These are phyloP conservation scores for Paramyrothecium roridum DNA, from an alignment of 2,329 filamentous ascomycete genomes.

Conservation along the genomic window DNA sequence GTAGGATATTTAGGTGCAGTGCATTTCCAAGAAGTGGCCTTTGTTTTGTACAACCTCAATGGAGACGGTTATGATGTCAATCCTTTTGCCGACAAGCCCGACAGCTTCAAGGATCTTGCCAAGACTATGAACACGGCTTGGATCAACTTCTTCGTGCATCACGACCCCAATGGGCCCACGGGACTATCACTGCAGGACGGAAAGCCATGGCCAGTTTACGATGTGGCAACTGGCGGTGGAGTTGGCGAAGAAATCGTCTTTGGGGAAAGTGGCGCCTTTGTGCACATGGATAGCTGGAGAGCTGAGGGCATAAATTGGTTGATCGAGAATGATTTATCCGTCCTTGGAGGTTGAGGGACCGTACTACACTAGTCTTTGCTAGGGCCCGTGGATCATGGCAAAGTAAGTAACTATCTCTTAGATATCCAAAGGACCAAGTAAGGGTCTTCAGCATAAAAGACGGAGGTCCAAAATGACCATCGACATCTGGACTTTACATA, in stretches of 20 bases:
- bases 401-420: too few species aligned
- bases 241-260: conserved; percentile 24
- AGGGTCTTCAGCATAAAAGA: too few species aligned
- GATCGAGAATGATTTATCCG: conserved; percentile 17
- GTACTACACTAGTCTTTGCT: too few species aligned
- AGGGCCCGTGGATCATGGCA: too few species aligned
- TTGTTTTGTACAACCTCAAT: conserved; percentile 35
- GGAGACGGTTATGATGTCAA: conserved; percentile 26
- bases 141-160: conserved; percentile 22
- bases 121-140: conserved; percentile 24
- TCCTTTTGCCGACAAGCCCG: conserved; percentile 23
- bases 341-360: conserved; percentile 19
- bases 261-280: conserved; percentile 13
- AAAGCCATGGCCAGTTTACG: conserved; percentile 22
- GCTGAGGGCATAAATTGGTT: conserved; percentile 24
- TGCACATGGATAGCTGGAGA: conserved; percentile 26
- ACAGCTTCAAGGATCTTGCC: conserved; percentile 19
- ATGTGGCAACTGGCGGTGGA: conserved; percentile 6
- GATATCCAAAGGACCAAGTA: too few species aligned
- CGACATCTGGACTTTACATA: too few species aligned
- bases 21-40: conserved; percentile 38
- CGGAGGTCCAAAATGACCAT: too few species aligned
- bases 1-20: conserved; percentile 14
- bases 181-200: conserved; percentile 2
- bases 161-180: conserved; percentile 21